Percentiles rank a stretch among this genome's conserved stretches.
These are phyloP conservation scores for Linanthus parryae DNA, from an alignment of 148 eudicot species.

Conservation along the genomic window DNA sequence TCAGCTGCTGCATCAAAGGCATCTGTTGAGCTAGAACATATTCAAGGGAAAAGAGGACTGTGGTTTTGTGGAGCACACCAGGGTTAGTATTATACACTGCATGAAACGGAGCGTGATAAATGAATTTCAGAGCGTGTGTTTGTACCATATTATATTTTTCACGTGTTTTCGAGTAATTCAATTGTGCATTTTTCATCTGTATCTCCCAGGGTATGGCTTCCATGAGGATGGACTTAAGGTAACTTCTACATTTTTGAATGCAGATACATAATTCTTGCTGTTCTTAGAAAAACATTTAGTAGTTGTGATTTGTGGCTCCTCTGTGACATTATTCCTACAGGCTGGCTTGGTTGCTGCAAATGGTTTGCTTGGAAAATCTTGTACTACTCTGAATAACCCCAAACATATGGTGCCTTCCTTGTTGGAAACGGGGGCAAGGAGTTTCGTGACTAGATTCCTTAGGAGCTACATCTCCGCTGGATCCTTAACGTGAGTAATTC, in stretches of 20 bases:
- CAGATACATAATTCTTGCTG: background rate
- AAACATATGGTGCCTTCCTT: slow-evolving; percentile 76
- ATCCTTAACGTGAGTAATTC: slow-evolving; percentile 59
- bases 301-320: background rate
- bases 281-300: background rate
- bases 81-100: slow-evolving; percentile 29
- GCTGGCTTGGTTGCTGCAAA: slow-evolving; percentile 75
- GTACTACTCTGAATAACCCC: slow-evolving; percentile 45
- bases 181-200: background rate
- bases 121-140: background rate
- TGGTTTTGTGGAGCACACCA: slow-evolving; percentile 99
- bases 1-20: slow-evolving; percentile 92
- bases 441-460: slow-evolving; percentile 63
- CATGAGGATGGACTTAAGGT: slow-evolving; percentile 95
- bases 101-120: background rate
- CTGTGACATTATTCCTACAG: no score
- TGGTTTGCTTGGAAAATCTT: slow-evolving; percentile 42
- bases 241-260: slow-evolving; percentile 1
- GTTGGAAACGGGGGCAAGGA: slow-evolving; percentile 64
- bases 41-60: slow-evolving; percentile 93
- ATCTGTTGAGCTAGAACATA: slow-evolving; percentile 48
- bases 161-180: background rate
- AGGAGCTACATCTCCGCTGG: slow-evolving; percentile 54
- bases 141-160: background rate
- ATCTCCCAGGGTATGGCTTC: slow-evolving; percentile 70